Base-by-base conservation (phyloP, 2,329 filamentous ascomycete species). In the Catunica adiposa region DNA sequence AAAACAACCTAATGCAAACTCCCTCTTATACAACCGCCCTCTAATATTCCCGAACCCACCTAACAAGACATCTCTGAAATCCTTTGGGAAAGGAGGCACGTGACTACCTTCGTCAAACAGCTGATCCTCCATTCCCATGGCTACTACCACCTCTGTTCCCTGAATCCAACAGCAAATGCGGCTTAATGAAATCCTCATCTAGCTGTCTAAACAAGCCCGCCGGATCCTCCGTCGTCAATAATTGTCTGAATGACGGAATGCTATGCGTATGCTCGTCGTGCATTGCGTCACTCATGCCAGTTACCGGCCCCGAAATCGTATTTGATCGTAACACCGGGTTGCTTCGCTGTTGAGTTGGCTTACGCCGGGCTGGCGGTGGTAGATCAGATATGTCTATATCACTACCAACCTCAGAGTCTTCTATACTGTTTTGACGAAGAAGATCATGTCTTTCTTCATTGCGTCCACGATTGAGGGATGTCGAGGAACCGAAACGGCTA, bases 121-220 rank as follows among this genome's bases (percentile, higher is more conserved):
- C 22, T 9, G 63, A 61, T 47, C 62, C 62, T 2, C 63, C 62
- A 15, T 60, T 62, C 4, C 66, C 65, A n/a, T 64, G 61, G 2
- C 61, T 59, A 25, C 62, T 62, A 40, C 64, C 74, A 48, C 83
- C 84, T 51, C 52, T 52, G 44, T 58, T 53, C 23, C 53, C 56
- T 14, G 56, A 56, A 69, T 96, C 89, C 20, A 97, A 76, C 61
- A 97, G 69, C 56, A 97, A 70, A 65, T 83, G 86, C 17, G 90
- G 90, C 73, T 97, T 97, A 68, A 97, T 89, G 67, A 89, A 96
- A 59, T 89, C 88, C 68, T 98, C 92, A 66, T 98, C 92, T 59
- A 98, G 72, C 69, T 95, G 89, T 62, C 82, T 83, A 68, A 98
- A 94, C 70, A 94, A 80, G 48, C 85, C 88, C 8, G 86, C 85